These are phyloP conservation scores for Corylus heterophylla DNA, from an alignment of 306 rosid genomes.

Conservation along the genomic window DNA sequence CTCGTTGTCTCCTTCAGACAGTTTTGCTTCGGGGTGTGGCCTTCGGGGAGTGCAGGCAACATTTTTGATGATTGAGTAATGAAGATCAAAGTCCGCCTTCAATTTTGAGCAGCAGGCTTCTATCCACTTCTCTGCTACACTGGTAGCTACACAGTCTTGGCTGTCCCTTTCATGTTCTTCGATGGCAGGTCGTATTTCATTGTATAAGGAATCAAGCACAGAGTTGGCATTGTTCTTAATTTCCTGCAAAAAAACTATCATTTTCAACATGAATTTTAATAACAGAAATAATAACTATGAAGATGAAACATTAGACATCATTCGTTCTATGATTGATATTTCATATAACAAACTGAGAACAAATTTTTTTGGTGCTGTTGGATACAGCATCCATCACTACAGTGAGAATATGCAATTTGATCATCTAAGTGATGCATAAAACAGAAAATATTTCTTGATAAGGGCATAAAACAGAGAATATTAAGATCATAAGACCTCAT, in stretches of 20 bases:
- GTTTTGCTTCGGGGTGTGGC: slow-evolving; percentile 39
- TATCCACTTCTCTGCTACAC: slow-evolving; percentile 96
- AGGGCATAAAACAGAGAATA: not conserved
- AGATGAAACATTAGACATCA: not conserved
- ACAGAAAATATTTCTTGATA: not conserved
- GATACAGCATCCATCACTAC: slow-evolving; percentile 2
- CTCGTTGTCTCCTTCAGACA: slow-evolving; percentile 39
- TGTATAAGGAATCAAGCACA: slow-evolving; percentile 68
- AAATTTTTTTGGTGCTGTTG: not conserved
- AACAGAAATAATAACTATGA: not conserved
- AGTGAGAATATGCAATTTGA: not conserved
- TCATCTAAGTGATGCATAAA: not conserved
- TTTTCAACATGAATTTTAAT: slow-evolving; percentile 10
- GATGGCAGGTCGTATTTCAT: slow-evolving; percentile 93
- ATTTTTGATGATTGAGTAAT: slow-evolving; percentile 62
- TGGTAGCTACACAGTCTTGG: slow-evolving; percentile 88
- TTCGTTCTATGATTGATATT: not conserved
- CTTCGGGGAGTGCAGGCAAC: slow-evolving; percentile 52
- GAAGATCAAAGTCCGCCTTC: slow-evolving; percentile 83
- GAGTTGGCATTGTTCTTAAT: slow-evolving; percentile 55
- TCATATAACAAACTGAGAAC: not conserved
- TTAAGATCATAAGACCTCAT: not conserved
- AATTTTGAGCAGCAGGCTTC: slow-evolving; percentile 77
- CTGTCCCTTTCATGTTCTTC: slow-evolving; percentile 94
- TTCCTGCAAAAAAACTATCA: slow-evolving; percentile 46